Conservation (phyloP, 768 basidiomycete genomes). For the Boletus rubropictus region DNA sequence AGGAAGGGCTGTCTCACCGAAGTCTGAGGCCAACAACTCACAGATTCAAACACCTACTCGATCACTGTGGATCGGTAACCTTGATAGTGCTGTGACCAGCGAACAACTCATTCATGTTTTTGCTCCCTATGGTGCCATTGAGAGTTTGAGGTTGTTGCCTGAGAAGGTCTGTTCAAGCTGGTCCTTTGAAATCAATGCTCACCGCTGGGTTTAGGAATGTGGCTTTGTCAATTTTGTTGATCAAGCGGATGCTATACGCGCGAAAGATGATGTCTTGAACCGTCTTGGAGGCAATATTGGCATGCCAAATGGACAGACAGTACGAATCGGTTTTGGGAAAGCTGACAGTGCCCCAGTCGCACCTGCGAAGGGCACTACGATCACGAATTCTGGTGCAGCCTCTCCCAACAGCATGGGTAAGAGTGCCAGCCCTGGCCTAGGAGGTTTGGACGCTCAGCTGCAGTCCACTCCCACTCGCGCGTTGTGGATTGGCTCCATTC, state of each 20-base stretch:
- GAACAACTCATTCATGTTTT: slow-evolving; percentile 95
- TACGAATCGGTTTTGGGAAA: slow-evolving; percentile 97
- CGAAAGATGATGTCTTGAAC: slow-evolving; percentile 96
- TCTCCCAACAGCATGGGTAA: slow-evolving; percentile 54
- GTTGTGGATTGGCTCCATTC: slow-evolving; percentile 97
- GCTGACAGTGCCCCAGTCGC: slow-evolving; percentile 94
- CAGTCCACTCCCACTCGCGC: slow-evolving; percentile 92
- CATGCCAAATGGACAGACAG: slow-evolving; percentile 91
- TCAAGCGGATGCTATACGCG: slow-evolving; percentile 90
- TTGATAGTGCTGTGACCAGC: slow-evolving; percentile 90
- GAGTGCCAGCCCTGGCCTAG: slow-evolving; percentile 48
- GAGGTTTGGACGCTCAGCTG: slow-evolving; percentile 76
- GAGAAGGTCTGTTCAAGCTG: slow-evolving; percentile 68
- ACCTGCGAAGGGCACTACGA: slow-evolving; percentile 67
- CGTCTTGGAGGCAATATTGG: slow-evolving; percentile 91
- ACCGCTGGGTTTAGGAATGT: slow-evolving; percentile 65
- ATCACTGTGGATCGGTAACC: slow-evolving; percentile 96
- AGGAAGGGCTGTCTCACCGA: slow-evolving; percentile 78
- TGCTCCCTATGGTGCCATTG: slow-evolving; percentile 94
- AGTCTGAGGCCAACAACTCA: slow-evolving; percentile 58
- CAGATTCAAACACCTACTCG: slow-evolving; percentile 92
- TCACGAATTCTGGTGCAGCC: slow-evolving; percentile 58
- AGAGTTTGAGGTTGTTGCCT: slow-evolving; percentile 88
- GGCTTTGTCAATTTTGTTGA: slow-evolving; percentile 99
- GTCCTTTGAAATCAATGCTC: slow-evolving; percentile 9